A percentile compares a stretch with the other conserved stretches of the same genome.
Evolutionary conservation across 768 basidiomycete genomes (phyloP).

Genomic region (Rickenella mellea): DNA sequence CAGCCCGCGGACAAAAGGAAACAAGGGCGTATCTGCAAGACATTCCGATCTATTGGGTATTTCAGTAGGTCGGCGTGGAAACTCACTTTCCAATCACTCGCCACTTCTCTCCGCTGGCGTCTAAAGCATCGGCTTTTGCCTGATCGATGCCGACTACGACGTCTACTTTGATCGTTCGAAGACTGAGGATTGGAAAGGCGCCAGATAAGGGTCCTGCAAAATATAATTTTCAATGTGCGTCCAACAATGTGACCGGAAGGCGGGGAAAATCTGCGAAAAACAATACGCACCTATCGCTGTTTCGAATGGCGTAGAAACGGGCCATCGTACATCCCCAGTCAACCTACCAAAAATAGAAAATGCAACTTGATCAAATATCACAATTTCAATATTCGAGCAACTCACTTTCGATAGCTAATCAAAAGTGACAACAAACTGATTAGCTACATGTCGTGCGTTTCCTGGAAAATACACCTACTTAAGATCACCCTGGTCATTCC

Average conservation of each 20-base stretch:
- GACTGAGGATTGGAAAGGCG: constrained; percentile 70
- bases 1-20: too few relatives aligned
- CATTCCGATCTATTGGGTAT: too few relatives aligned
- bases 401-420: constrained; percentile 75
- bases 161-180: constrained; percentile 94
- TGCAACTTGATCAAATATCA: too few relatives aligned
- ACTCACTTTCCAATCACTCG: constrained; percentile 69
- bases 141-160: constrained; percentile 76
- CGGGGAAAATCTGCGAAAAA: too few relatives aligned
- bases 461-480: constrained; percentile 54
- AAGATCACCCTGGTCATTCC: constrained; percentile 61
- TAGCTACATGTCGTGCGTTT: constrained; percentile 1
- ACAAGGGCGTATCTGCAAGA: too few relatives aligned
- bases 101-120: constrained; percentile 63
- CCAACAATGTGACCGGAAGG: too few relatives aligned
- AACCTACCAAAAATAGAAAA: constrained; percentile 58
- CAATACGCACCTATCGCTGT: constrained; percentile 68
- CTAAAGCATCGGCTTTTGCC: constrained; percentile 59
- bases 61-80: too few relatives aligned
- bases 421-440: constrained; percentile 1
- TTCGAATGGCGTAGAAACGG: constrained; percentile 65
- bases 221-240: too few relatives aligned
- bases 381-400: background rate
- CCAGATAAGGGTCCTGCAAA: constrained; percentile 75
- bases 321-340: constrained; percentile 85